A percentile compares a stretch with the other conserved stretches of the same genome.
Conservation (phyloP, 768 basidiomycete species). For the Kwoniella bestiolae region DNA sequence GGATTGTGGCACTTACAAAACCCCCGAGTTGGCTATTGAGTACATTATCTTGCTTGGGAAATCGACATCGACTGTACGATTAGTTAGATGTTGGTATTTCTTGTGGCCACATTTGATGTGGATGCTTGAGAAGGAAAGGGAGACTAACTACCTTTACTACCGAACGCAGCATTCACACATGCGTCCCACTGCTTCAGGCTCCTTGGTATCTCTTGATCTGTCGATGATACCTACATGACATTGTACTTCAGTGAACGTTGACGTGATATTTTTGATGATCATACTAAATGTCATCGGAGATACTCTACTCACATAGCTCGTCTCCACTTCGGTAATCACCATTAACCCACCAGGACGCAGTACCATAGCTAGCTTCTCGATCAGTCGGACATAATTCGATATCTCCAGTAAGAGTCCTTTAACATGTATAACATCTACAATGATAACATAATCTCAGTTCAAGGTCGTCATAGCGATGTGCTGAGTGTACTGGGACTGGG, state of each 20-base stretch:
- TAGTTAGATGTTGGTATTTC: no score
- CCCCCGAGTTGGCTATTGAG: slow-evolving; percentile 16
- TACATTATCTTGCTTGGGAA: slow-evolving; percentile 15
- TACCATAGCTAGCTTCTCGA: slow-evolving; percentile 48
- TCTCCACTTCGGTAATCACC: slow-evolving; percentile 48
- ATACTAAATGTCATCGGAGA: no score
- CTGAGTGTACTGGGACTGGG: neutral
- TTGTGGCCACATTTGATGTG: neutral
- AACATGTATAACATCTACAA: slow-evolving; percentile 56
- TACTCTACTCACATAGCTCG: slow-evolving; percentile 44
- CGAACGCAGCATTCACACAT: slow-evolving; percentile 35
- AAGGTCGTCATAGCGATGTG: neutral
- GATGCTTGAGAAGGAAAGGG: neutral
- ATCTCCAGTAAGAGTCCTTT: slow-evolving; percentile 36
- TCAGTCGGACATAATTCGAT: slow-evolving; percentile 35
- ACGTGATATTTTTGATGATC: no score
- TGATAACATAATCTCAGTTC: no score
- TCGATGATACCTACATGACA: slow-evolving; percentile 11
- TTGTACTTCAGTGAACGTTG: no score
- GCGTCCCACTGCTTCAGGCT: slow-evolving; percentile 33
- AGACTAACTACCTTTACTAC: slow-evolving; percentile 27
- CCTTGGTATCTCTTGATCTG: slow-evolving; percentile 1
- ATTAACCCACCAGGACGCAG: slow-evolving; percentile 49
- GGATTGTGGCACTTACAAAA: slow-evolving; percentile 42
- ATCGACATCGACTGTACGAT: slow-evolving; percentile 24